phyloP scores from a whole-genome alignment of 208 protist species.

The Trypanosoma grayi region DNA sequence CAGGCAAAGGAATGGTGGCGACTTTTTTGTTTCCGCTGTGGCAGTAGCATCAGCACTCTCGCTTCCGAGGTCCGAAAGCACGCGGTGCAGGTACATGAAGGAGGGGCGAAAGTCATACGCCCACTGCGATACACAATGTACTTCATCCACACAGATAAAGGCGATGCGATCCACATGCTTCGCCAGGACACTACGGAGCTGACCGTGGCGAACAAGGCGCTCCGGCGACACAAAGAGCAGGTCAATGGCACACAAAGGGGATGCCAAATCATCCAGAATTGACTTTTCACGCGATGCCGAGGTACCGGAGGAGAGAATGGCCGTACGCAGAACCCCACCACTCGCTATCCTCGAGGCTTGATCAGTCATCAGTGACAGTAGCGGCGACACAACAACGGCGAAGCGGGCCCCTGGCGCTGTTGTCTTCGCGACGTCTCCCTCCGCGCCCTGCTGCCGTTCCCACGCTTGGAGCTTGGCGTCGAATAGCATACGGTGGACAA shows the following conservation, averaged over 20 bases:
- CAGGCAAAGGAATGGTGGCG: conserved; percentile 68
- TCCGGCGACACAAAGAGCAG: conserved; percentile 86
- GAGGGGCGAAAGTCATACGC: conserved; percentile 93
- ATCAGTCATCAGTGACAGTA: conserved; percentile 96
- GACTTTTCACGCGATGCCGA: conserved; percentile 35
- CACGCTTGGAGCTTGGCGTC: conserved; percentile 41
- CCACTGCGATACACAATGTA: conserved; percentile 96
- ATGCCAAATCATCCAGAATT: conserved; percentile 41
- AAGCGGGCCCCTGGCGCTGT: conserved; percentile 31
- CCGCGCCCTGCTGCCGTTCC: conserved; percentile 13
- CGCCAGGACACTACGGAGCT: conserved; percentile 42
- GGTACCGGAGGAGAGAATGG: conserved; percentile 55
- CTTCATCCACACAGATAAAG: conserved; percentile 94
- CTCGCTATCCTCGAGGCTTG: conserved; percentile 71
- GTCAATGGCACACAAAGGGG: conserved; percentile 54
- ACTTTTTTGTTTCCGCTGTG: neutral
- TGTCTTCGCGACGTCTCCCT: conserved; percentile 26
- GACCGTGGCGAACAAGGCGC: conserved; percentile 50
- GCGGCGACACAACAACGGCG: conserved; percentile 92
- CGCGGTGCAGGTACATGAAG: conserved; percentile 76
- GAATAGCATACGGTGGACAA: conserved; percentile 75
- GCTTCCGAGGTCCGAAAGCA: conserved; percentile 29
- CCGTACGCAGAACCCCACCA: conserved; percentile 35
- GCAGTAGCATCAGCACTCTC: neutral
- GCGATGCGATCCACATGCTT: conserved; percentile 57